Base-by-base conservation (phyloP, 768 basidiomycete species). In the Krasilnikovozyma curviuscula region DNA sequence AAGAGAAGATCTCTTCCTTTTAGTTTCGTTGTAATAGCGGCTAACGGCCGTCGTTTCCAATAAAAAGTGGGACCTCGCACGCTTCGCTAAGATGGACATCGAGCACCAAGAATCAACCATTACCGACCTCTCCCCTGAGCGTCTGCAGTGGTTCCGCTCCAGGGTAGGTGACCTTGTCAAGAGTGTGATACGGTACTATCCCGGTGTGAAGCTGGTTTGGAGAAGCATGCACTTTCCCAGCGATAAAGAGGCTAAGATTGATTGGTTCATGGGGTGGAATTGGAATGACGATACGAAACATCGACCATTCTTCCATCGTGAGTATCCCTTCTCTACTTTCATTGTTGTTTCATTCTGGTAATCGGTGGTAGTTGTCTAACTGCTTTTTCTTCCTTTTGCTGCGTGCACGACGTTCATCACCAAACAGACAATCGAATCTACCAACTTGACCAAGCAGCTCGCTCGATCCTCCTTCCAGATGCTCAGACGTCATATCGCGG, bases 241-340 rank as follows among this genome's bases (percentile, higher is more conserved):
- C 40, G 50, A 52, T 18, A 42, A 46, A 37, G 31, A 40, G 16
- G 50, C 50, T 7, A 52, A 52, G 49, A 32, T 50, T 35, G 49
- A 50, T 18, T 50, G 42, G 37, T 50, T 50, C 43, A 50, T 50
- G 49, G 48, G 50, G 49, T 52, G 50, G 50, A 52, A 52, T n/a
- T 40, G 39, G 24, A 41, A 39, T 29, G 45, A 52, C 25, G 28
- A 41, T 18, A 23, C 27, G 2, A 39, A 33, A 8, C 50, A 52
- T n/a, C 39, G 45, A 27, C 30, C 2, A 7, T 32, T 30, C 19
- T 25, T n/a, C 44, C 2, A 5, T 13, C 9, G 25, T 1, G 34
- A 5, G 25, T 19, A 2, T 18, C 37, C 16, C 4, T 34, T n/a
- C 14, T 32, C 40, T 25, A 13, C 31, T 41, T n/a, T n/a, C n/a